phyloP scores from a whole-genome alignment of 805 yeast genomes.

The Yarrowia bubula region DNA sequence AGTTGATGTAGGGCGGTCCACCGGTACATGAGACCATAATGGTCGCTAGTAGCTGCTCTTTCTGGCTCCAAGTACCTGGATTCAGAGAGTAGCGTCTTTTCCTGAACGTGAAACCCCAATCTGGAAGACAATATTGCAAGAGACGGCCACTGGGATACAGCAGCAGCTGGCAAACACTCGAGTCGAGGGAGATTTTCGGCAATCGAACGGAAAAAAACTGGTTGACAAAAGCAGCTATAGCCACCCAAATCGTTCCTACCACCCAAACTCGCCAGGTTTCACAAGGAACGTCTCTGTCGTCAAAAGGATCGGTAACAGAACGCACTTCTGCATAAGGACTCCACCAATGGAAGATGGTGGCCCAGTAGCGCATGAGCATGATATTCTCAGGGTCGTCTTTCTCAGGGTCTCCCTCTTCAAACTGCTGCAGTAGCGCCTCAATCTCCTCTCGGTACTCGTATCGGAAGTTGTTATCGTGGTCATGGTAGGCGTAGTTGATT shows the following conservation, averaged over 20 bases:
- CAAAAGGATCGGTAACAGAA: constrained; percentile 52
- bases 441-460: constrained; percentile 35
- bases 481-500: constrained; percentile 45
- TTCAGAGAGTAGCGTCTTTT: constrained; percentile 48
- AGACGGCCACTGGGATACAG: constrained; percentile 57
- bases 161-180: constrained; percentile 45
- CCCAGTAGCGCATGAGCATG: constrained; percentile 41
- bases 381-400: constrained; percentile 38
- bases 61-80: constrained; percentile 63
- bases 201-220: constrained; percentile 56
- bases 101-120: constrained; percentile 42
- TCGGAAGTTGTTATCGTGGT: constrained; percentile 47
- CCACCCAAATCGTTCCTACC: constrained; percentile 43
- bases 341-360: constrained; percentile 42
- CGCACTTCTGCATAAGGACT: constrained; percentile 61
- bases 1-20: constrained; percentile 34
- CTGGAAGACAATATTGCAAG: constrained; percentile 46
- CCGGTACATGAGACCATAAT: constrained; percentile 35
- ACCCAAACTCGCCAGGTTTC: constrained; percentile 51
- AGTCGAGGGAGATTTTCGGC: constrained; percentile 47
- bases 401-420: not conserved
- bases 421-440: not conserved
- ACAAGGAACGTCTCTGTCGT: constrained; percentile 46
- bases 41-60: constrained; percentile 66
- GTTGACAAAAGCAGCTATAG: constrained; percentile 53